Conservation (phyloP, 176 grass and related monocot species). For the Guadua angustifolia region DNA sequence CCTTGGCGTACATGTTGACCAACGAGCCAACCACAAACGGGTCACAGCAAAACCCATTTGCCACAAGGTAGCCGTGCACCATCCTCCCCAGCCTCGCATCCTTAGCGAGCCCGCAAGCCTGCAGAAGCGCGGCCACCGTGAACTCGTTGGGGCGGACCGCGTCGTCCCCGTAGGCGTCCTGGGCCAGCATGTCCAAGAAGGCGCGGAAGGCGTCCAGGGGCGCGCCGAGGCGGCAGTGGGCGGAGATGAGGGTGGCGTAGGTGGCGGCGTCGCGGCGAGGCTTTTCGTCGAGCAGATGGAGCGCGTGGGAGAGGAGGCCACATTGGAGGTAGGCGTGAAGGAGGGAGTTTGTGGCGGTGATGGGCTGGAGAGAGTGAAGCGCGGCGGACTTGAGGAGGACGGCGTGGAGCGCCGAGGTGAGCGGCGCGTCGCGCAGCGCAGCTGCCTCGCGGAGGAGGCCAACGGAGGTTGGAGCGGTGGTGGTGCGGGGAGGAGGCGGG, state of each 20-base stretch:
- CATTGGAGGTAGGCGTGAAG: conserved; percentile 56
- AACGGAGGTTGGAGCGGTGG: conserved; percentile 26
- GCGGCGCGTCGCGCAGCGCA: not conserved
- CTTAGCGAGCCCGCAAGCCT: conserved; percentile 60
- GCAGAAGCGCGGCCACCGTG: conserved; percentile 59
- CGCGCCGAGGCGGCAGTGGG: conserved; percentile 47
- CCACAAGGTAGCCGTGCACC: conserved; percentile 68
- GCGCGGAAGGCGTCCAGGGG: conserved; percentile 50
- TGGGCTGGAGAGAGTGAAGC: conserved; percentile 28
- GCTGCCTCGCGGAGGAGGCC: conserved; percentile 50
- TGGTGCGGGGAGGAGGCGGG: not conserved
- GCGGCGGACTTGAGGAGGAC: conserved; percentile 52
- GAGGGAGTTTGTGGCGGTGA: conserved; percentile 41
- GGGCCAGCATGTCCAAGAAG: conserved; percentile 59
- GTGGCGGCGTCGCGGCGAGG: conserved; percentile 67
- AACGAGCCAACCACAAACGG: conserved; percentile 57
- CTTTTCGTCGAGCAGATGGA: conserved; percentile 64
- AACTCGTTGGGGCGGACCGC: conserved; percentile 61
- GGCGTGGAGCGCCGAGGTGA: conserved; percentile 49
- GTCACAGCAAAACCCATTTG: conserved; percentile 54
- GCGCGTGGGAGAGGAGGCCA: conserved; percentile 49
- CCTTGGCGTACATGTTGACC: conserved; percentile 74
- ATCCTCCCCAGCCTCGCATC: conserved; percentile 54
- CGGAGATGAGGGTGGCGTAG: conserved; percentile 63
- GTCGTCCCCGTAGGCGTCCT: conserved; percentile 5